Conservation (phyloP, 2,329 filamentous ascomycete species). For the Nannizzia gypsea region DNA sequence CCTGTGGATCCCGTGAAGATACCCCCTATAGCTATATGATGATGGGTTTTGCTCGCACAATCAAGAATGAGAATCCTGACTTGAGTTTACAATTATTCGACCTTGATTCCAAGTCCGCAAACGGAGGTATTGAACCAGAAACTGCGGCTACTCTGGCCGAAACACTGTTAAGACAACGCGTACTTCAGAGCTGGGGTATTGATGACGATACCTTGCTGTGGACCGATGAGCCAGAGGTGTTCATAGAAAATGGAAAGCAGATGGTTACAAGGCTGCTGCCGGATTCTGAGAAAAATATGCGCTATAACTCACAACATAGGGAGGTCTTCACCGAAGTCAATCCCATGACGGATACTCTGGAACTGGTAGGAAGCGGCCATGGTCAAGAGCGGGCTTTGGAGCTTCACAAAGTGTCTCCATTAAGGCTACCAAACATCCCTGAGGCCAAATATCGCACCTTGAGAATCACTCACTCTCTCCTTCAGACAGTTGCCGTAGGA, state of each 20-base stretch:
- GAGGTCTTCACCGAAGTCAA: neutral
- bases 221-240: neutral
- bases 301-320: neutral
- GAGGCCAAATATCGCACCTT: neutral
- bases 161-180: neutral
- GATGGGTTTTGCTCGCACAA: slow-evolving; percentile 5
- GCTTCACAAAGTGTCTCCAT: neutral
- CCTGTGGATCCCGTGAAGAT: neutral
- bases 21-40: slow-evolving; percentile 4
- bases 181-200: neutral
- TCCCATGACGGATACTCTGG: neutral
- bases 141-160: neutral
- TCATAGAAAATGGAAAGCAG: neutral
- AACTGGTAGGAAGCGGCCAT: neutral
- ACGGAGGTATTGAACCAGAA: neutral
- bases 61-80: slow-evolving; percentile 2
- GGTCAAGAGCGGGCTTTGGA: neutral
- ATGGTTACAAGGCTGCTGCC: neutral
- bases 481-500: neutral
- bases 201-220: neutral
- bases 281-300: neutral
- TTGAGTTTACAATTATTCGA: neutral
- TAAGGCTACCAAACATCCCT: neutral
- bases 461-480: neutral
- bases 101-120: neutral